Evolutionary conservation across 1,139 yeast genomes (phyloP), one percentile per base, ranked within the genome.

Genomic region (Ogataea hybrid): DNA sequence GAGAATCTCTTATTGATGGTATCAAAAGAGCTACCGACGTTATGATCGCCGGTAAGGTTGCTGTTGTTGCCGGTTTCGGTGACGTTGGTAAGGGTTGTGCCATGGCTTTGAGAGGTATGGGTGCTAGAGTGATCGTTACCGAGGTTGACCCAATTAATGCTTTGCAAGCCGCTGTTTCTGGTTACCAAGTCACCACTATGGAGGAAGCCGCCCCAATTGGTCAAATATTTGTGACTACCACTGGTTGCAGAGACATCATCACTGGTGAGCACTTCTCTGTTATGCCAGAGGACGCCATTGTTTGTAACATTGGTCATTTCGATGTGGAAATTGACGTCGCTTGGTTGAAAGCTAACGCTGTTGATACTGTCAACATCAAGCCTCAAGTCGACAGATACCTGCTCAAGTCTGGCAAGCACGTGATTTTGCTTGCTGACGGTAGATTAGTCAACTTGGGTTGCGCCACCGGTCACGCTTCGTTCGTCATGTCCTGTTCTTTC

Each of bases 51-150:
- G 99, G 99, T 78, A 92, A 92, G 79, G 94, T 89, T 65, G 96
- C 97, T 54, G 94, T 92, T 61, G 98, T 92, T 63, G 97, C 97
- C 53, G 99, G 99, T 73, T 92, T 83, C 79, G 99, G 99, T 82
- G 99, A 92, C 70, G 99, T 92, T 65, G 99, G 99, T 78, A 92
- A 92, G 79, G 99, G 99, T 72, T 92, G 98, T 79, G 97, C 97
- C 68, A 85, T 90, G 87, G 97, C 99, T 59, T 83, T 94, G 65
- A 87, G 90, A 75, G 92, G 95, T 66, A 90, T 92, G 97, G 99
- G 99, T 77, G 97, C 99, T 56, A 87, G 97, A 73, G 99, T 92
- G 61, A 80, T 94, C 58, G 87, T 92, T 65, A 85, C 98, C 59
- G 99, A 92, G 79, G 79, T 92, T 63, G 99, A 92, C 72, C 99